phyloP scores from a whole-genome alignment of 495 filamentous ascomycete species.

The Thozetella sp. region DNA sequence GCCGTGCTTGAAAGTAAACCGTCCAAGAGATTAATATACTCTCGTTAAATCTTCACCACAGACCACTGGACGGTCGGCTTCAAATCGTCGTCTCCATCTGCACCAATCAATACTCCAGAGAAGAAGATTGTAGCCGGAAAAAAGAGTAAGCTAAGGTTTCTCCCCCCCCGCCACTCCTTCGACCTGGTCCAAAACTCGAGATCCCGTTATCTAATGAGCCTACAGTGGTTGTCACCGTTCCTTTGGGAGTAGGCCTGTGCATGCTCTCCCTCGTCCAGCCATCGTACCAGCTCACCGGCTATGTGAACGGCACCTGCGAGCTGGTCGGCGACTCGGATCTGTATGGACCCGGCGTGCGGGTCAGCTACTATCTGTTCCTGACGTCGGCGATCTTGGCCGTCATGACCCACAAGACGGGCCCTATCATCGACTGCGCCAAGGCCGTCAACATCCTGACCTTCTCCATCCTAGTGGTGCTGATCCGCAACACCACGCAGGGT shows the following conservation, averaged over 20 bases:
- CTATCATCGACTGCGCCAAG: constrained; percentile 1
- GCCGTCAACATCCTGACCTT: constrained; percentile 11
- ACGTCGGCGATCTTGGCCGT: constrained; percentile 3
- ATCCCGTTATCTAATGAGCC: no score
- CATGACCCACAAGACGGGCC: neutral
- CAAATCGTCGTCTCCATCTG: no score
- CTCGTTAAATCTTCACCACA: no score
- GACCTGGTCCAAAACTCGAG: no score
- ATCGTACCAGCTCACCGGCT: neutral
- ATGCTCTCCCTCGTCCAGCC: neutral
- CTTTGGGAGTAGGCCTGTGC: neutral
- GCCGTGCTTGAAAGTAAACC: no score
- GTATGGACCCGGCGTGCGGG: constrained; percentile 10
- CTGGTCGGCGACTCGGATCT: constrained; percentile 10
- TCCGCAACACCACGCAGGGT: constrained; percentile 6
- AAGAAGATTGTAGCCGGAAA: no score
- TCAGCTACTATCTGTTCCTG: constrained; percentile 10
- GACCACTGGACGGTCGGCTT: no score
- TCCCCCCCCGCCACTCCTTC: no score
- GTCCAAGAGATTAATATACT: no score
- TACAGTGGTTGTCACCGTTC: no score
- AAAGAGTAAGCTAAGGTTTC: no score
- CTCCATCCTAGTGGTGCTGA: constrained; percentile 7
- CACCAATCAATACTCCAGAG: no score
- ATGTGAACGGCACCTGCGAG: neutral